phyloP scores from a whole-genome alignment of 1,139 yeast species.

The Saccharomyces hybrid region DNA sequence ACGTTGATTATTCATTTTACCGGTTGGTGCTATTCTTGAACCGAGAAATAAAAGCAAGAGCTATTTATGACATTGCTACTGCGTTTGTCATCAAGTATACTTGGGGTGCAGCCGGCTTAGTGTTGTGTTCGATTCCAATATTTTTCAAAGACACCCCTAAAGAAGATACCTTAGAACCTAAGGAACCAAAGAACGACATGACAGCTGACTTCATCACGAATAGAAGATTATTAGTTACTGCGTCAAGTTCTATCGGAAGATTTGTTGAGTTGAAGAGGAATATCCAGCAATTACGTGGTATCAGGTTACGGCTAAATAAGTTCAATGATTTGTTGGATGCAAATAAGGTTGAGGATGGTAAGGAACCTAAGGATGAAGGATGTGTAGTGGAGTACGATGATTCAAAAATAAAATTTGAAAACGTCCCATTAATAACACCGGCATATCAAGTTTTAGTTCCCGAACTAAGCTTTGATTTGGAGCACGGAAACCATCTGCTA shows the following conservation, averaged over 20 bases:
- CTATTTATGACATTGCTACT: slow-evolving; percentile 68
- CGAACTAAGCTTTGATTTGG: slow-evolving; percentile 59
- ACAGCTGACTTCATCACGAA: slow-evolving; percentile 85
- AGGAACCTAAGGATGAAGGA: slow-evolving; percentile 8
- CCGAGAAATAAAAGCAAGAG: slow-evolving; percentile 69
- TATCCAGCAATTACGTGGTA: slow-evolving; percentile 78
- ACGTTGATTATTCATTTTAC: slow-evolving; percentile 73
- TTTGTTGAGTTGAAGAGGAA: slow-evolving; percentile 80
- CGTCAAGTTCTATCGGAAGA: slow-evolving; percentile 84
- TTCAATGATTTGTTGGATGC: slow-evolving; percentile 59
- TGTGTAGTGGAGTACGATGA: slow-evolving; percentile 41
- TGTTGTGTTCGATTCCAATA: slow-evolving; percentile 82
- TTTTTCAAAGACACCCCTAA: slow-evolving; percentile 49
- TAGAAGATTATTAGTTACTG: slow-evolving; percentile 73
- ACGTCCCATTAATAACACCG: slow-evolving; percentile 79
- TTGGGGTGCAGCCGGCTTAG: slow-evolving; percentile 93
- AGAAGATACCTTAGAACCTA: slow-evolving; percentile 36
- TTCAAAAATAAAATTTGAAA: slow-evolving; percentile 60
- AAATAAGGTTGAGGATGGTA: slow-evolving; percentile 34
- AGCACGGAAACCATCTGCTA: slow-evolving; percentile 75
- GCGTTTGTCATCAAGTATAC: slow-evolving; percentile 83
- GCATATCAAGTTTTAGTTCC: slow-evolving; percentile 68
- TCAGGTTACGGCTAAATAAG: slow-evolving; percentile 66
- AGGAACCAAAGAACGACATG: slow-evolving; percentile 46
- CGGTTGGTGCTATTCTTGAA: slow-evolving; percentile 72